Evolutionary conservation across 2,329 filamentous ascomycete species (phyloP), one percentile per base, ranked within the genome.

Genomic region (Bipolaris gigantea): DNA sequence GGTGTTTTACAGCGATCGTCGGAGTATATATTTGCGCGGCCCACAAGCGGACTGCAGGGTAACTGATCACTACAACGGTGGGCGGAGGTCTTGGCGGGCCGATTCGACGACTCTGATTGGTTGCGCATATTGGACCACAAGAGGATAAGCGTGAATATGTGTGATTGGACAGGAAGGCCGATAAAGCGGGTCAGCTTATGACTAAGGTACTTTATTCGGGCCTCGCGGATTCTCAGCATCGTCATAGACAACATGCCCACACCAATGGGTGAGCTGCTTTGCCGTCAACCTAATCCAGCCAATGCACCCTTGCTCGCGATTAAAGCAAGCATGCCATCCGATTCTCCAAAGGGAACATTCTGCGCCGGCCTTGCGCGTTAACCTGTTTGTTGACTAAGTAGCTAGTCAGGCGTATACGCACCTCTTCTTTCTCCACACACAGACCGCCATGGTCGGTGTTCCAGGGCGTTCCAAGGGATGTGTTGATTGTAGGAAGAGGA

Each of bases 401-500:
- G 25, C 9, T 27, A 27, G 25, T 27, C 9, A 21, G 25, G 25
- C 25, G 27, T 32, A 41, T 35, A 19, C 41, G 40, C 10, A 10
- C 27, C 27, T 30, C 27, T 30, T 30, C 39, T 36, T 33, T 33
- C 21, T 16, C 11, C 36, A 21, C 33, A 9, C 13, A 18, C 23
- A 7, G 16, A 32, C 16, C 33, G 47, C 40, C 21, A 67, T 67
- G 64, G 64, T 67, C 1, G 64, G 64, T 16, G 56, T 69, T n/a
- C 55, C 66, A 11, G 70, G 70, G 10, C 59, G 70, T 36, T 73
- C 70, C 7, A 72, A 73, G 46, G 70, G 66, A 3, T 73, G 70
- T 48, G 55, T 63, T 13, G 71, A 66, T 1, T 73, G 70, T 43
- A 50, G 69, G 23, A 63, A 57, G 27, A 63, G 84, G 47, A 79